A percentile compares a stretch with the other conserved stretches of the same genome.
Conservation (phyloP, 345 rosid genomes). For the Linum trigynum region DNA sequence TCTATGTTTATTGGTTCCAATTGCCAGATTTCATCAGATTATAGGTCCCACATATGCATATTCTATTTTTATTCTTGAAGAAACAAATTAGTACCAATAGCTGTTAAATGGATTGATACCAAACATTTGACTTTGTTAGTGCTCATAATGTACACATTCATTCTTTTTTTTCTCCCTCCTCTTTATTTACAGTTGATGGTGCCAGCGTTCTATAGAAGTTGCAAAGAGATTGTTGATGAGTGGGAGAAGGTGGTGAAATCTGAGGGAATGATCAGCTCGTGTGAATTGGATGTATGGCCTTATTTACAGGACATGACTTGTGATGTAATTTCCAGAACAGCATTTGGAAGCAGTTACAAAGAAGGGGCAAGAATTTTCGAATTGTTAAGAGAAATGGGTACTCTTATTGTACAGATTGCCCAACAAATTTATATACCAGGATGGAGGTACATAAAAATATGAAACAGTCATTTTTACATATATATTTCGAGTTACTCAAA, state of each 20-base stretch:
- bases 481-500: no score
- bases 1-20: no score
- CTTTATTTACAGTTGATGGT: not conserved
- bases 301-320: constrained; percentile 28
- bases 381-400: constrained; percentile 20
- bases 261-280: not conserved
- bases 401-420: not conserved
- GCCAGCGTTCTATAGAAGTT: not conserved
- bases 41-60: no score
- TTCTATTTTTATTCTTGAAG: no score
- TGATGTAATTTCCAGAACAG: constrained; percentile 38
- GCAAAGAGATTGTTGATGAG: not conserved
- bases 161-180: no score
- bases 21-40: no score
- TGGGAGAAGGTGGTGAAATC: not conserved
- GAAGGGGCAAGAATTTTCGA: constrained; percentile 38
- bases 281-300: constrained; percentile 16
- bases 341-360: constrained; percentile 40
- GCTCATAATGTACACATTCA: not conserved
- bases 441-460: no score
- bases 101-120: no score
- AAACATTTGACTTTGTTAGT: no score
- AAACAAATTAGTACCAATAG: no score
- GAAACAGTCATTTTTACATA: no score
- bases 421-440: no score